Evolutionary conservation across 108 stramenopile genomes (phyloP).

Genomic region (Fistulifera pelliculosa): DNA sequence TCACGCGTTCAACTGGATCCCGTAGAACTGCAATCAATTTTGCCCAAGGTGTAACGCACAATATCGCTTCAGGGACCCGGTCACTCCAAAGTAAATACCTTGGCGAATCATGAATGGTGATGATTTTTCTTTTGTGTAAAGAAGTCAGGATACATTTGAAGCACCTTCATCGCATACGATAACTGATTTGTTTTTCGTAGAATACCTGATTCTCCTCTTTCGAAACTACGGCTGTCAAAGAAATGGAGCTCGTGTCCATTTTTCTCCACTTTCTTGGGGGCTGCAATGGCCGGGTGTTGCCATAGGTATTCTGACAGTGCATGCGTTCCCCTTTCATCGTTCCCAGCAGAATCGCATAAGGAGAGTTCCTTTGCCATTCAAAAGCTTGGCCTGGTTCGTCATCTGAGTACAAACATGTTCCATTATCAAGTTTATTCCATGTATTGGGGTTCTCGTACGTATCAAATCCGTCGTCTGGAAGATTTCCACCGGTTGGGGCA

Average conservation of each 20-base stretch:
- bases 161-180: background rate
- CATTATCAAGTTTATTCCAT: no score
- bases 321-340: constrained; percentile 18
- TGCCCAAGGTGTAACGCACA: constrained; percentile 24
- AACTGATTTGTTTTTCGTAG: background rate
- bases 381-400: no score
- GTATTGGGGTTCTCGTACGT: no score
- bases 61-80: constrained; percentile 12
- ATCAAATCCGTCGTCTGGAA: no score
- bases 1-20: constrained; percentile 19
- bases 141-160: background rate
- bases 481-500: no score
- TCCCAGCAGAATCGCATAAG: constrained; percentile 20
- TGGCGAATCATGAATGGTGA: constrained; percentile 16
- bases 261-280: background rate
- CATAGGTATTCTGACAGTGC: constrained; percentile 15
- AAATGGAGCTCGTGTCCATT: constrained; percentile 13
- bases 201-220: constrained; percentile 6
- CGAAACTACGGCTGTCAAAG: constrained; percentile 9
- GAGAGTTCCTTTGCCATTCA: constrained; percentile 2
- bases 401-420: no score
- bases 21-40: constrained; percentile 17
- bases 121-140: background rate
- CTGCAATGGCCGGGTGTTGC: constrained; percentile 9
- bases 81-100: constrained; percentile 13